Evolutionary conservation across 805 yeast genomes (phyloP), one percentile per base, ranked within the genome.

Genomic region (Wickerhamomyces tratensis): DNA sequence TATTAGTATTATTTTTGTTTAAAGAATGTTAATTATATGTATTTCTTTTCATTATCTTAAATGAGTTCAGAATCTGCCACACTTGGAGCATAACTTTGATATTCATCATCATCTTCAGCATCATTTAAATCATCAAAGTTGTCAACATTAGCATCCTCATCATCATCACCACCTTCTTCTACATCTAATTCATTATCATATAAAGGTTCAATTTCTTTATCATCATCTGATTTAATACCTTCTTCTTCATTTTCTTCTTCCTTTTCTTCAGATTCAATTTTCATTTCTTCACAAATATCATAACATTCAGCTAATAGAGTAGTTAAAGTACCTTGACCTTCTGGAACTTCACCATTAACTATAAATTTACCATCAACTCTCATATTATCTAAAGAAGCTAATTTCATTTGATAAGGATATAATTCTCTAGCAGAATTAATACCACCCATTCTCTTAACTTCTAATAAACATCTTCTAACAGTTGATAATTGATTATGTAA

Each of bases 301-400:
- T 87, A 93, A 61, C 98, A 91, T 59, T 89, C 97, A 5, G 95
- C 93, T 40, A 91, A 68, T 44, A 91, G 65, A 1, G 95, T 95
- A 60, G 80, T 88, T 48, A 93, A 69, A n/a, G 95, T 79, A 6
- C 97, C 98, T 63, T 93, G 99, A 11, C 99, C 99, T 59, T 93
- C 98, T 3, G 99, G 99, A 37, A 93, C 83, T 49, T 86, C 85
- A 41, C 79, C 86, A 47, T 85, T 86, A 38, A 87, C 83, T 56
- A 84, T 78, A 55, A 93, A 93, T 66, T 86, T 91, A 7, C 99
- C 99, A 59, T 93, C 98, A 12, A 67, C 72, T 56, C 97, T 77
- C 56, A 83, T 58, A 55, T 88, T 85, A 60, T 93, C 98, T 46
- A 93, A 71, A 13, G 93, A 81, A 2, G 94, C 93, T 43, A 93